phyloP scores from a whole-genome alignment of 163 green algal species.

The Scenedesmus sp. region DNA sequence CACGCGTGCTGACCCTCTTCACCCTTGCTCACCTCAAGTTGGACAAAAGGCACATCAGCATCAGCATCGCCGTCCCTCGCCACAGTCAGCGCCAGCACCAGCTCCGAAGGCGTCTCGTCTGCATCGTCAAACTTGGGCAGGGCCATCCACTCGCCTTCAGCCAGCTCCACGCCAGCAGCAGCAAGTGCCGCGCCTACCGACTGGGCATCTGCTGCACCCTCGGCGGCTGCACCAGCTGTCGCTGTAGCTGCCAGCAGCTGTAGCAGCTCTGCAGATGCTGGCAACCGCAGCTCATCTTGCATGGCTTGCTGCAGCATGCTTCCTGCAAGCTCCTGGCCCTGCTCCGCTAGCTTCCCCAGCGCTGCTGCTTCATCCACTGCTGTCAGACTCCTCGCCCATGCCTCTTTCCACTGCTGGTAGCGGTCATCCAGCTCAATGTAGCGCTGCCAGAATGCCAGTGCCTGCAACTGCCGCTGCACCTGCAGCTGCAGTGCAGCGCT shows the following conservation, averaged over 20 bases:
- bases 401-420: slow-evolving; percentile 34
- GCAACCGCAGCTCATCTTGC: slow-evolving; percentile 31
- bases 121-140: slow-evolving; percentile 22
- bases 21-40: not conserved
- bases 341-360: not conserved
- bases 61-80: not conserved
- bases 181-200: not conserved
- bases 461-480: slow-evolving; percentile 44
- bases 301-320: slow-evolving; percentile 9
- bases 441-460: slow-evolving; percentile 25
- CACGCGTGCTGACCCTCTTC: not conserved
- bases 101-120: slow-evolving; percentile 1
- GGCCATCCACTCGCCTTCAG: slow-evolving; percentile 9
- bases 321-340: slow-evolving; percentile 26
- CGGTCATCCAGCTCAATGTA: slow-evolving; percentile 12
- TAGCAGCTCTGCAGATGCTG: not conserved
- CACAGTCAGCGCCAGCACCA: slow-evolving; percentile 17
- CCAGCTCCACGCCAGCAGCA: not conserved
- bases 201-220: not conserved
- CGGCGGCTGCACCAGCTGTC: not conserved
- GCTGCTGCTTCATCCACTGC: not conserved
- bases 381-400: not conserved
- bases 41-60: slow-evolving; percentile 13
- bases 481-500: slow-evolving; percentile 11
- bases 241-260: not conserved